Conservation (phyloP, 1,139 yeast species). For the Blastobotrys arbuscula region DNA sequence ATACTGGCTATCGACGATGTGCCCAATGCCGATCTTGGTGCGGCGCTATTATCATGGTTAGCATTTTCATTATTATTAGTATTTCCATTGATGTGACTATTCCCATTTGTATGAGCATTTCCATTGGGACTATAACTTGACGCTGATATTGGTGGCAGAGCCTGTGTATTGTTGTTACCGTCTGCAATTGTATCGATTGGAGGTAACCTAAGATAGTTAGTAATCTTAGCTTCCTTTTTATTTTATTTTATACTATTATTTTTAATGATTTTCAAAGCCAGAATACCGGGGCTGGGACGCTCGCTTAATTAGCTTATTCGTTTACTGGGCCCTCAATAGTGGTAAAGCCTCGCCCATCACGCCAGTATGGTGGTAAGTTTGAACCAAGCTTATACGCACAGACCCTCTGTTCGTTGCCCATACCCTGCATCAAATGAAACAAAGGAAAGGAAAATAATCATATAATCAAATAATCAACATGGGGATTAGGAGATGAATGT, state of each 20-base stretch:
- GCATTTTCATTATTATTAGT: slow-evolving; percentile 7
- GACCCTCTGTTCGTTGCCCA: not conserved
- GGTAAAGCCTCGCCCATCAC: too few species aligned
- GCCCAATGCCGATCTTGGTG: not conserved
- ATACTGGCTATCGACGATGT: not conserved
- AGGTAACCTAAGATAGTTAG: not conserved
- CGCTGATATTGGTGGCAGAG: slow-evolving; percentile 1
- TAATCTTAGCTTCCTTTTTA: not conserved
- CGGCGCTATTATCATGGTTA: slow-evolving; percentile 6
- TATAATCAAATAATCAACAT: too few species aligned
- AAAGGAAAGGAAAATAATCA: not conserved
- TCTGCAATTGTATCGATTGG: not conserved
- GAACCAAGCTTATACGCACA: too few species aligned
- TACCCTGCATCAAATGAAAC: not conserved
- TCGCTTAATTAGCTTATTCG: too few species aligned
- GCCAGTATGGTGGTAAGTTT: too few species aligned
- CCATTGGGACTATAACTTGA: not conserved
- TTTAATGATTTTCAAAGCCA: too few species aligned
- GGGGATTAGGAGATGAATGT: too few species aligned
- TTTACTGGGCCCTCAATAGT: too few species aligned
- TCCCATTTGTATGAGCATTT: not conserved
- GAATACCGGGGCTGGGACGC: too few species aligned
- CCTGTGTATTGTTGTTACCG: not conserved
- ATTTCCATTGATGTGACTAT: slow-evolving; percentile 7
- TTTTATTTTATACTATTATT: not conserved